These are phyloP conservation scores for Fusarium burgessii DNA, from an alignment of 2,329 filamentous ascomycete genomes.

Conservation along the genomic window DNA sequence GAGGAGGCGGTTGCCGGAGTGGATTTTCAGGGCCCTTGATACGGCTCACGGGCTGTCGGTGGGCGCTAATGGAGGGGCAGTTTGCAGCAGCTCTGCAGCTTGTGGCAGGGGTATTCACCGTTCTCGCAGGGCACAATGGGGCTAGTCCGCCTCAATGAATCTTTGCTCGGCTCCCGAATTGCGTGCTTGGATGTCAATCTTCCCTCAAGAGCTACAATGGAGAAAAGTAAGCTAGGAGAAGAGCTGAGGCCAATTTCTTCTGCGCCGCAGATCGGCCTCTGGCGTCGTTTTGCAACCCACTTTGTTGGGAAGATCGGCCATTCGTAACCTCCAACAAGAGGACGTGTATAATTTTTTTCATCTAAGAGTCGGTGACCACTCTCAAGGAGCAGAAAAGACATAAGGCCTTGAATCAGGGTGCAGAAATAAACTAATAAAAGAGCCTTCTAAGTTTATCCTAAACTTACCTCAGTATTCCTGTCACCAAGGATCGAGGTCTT, in stretches of 20 bases:
- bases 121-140: conserved; percentile 34
- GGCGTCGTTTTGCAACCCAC: conserved; percentile 22
- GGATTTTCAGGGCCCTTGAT: conserved; percentile 34
- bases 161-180: conserved; percentile 45
- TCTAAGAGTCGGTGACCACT: conserved; percentile 1
- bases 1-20: conserved; percentile 44
- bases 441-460: no score
- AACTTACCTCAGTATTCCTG: no score
- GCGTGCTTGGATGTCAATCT: conserved; percentile 42
- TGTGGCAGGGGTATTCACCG: conserved; percentile 35
- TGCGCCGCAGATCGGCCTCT: conserved; percentile 40
- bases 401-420: no score
- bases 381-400: background rate
- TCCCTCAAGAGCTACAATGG: conserved; percentile 28
- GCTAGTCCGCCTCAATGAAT: conserved; percentile 31
- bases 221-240: conserved; percentile 20
- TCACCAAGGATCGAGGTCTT: no score
- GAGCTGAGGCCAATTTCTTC: conserved; percentile 28
- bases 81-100: conserved; percentile 38
- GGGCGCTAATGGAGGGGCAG: conserved; percentile 44
- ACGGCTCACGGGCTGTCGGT: conserved; percentile 45
- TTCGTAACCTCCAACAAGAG: conserved; percentile 14
- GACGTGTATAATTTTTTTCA: conserved; percentile 6
- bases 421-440: no score
- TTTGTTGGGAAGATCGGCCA: conserved; percentile 23